Percentiles rank a stretch among this genome's conserved stretches.
These are phyloP conservation scores for Castanopsis chinensis DNA, from an alignment of 306 rosid genomes.

Conservation along the genomic window DNA sequence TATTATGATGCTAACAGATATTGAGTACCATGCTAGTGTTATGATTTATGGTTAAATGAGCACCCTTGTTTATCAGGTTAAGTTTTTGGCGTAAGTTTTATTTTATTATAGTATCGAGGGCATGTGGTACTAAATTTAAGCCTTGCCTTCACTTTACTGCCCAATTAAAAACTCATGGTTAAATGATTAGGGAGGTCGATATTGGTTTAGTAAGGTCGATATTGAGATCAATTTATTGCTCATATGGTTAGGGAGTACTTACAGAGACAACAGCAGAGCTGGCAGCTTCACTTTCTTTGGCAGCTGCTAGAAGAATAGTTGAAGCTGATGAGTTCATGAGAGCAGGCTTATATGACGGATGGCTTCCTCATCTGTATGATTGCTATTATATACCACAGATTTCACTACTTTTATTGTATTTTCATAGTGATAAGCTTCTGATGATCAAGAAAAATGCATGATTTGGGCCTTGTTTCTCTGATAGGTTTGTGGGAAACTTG, in stretches of 20 bases:
- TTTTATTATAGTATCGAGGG: too few species aligned
- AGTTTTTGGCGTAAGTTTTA: too few species aligned
- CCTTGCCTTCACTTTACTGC: too few species aligned
- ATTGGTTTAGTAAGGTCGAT: not conserved
- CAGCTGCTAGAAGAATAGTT: constrained; percentile 97
- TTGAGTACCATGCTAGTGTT: not conserved
- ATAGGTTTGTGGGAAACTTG: constrained; percentile 91
- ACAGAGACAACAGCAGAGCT: constrained; percentile 98
- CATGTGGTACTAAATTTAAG: too few species aligned
- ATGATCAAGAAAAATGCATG: constrained; percentile 2
- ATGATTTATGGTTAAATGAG: not conserved
- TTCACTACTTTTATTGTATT: constrained; percentile 6
- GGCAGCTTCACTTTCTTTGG: constrained; percentile 85
- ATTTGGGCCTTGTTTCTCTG: constrained; percentile 15
- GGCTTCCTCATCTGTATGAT: constrained; percentile 94
- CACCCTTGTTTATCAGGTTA: too few species aligned
- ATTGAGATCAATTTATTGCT: constrained; percentile 18
- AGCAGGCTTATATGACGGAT: constrained; percentile 93
- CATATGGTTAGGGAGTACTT: constrained; percentile 79
- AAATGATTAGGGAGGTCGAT: not conserved
- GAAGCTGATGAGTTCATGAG: constrained; percentile 99
- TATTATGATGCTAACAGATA: not conserved
- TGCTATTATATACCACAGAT: not conserved
- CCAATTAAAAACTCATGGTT: too few species aligned
- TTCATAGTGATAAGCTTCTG: not conserved